phyloP scores from a whole-genome alignment of 1,284 basidiomycete genomes.

The Heimioporus punctisporus region DNA sequence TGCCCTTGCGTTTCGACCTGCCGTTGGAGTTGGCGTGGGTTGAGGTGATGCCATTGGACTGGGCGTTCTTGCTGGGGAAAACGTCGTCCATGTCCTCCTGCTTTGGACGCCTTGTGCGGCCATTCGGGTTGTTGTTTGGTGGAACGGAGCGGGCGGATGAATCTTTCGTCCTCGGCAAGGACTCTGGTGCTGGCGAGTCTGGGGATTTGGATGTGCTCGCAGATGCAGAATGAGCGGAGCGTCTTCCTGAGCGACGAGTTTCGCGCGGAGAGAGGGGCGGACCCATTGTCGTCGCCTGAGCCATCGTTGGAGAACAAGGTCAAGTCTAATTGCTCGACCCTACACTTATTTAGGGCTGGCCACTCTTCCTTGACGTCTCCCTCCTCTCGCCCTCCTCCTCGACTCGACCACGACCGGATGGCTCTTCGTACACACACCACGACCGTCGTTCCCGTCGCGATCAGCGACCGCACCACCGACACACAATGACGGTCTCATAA shows the following conservation, averaged over 20 bases:
- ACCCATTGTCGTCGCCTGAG: constrained; percentile 62
- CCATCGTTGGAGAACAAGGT: constrained; percentile 38
- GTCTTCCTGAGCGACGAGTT: constrained; percentile 74
- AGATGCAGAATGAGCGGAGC: constrained; percentile 65
- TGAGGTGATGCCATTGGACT: constrained; percentile 40
- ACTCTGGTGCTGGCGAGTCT: constrained; percentile 65
- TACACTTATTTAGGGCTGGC: constrained; percentile 44
- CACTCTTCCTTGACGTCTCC: constrained; percentile 12
- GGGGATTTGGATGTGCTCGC: constrained; percentile 74
- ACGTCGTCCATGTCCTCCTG: constrained; percentile 72
- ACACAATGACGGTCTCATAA: constrained; percentile 1
- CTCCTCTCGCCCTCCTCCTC: background rate
- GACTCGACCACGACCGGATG: constrained; percentile 1
- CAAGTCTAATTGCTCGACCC: constrained; percentile 1
- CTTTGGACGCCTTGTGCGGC: constrained; percentile 64
- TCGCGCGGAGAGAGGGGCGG: constrained; percentile 77
- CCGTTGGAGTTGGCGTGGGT: constrained; percentile 38
- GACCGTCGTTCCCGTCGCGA: constrained; percentile 14
- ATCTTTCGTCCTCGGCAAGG: constrained; percentile 41
- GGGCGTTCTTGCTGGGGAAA: constrained; percentile 46
- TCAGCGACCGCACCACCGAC: constrained; percentile 9
- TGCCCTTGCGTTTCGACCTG: constrained; percentile 38
- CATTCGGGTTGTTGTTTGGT: constrained; percentile 44
- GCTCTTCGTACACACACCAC: background rate
- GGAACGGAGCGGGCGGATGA: constrained; percentile 44